Evolutionary conservation across 768 basidiomycete species (phyloP), one percentile per base, ranked within the genome.

Genomic region (Mycena vulgaris): DNA sequence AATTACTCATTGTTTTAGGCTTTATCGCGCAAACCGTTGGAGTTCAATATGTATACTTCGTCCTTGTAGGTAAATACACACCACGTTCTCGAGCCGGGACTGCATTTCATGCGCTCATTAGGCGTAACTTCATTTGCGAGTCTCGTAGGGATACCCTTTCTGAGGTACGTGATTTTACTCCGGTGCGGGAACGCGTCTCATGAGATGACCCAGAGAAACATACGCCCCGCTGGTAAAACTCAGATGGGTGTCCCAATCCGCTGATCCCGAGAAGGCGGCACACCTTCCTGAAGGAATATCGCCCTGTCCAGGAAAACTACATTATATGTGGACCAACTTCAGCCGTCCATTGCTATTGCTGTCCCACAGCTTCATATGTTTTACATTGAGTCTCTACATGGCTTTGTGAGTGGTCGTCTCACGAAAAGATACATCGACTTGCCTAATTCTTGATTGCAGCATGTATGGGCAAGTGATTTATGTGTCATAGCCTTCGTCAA

Each of bases 171-270:
- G 0, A 5, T 28, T 31, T 5, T 8, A 39, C 23, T 9, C 35
- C 23, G 14, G 27, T 39, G 8, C 5, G 13, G n/a, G n/a, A 6
- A 19, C 14, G 13, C 11, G 7, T 23, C 33, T 21, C 25, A 25
- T 16, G 31, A 39, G 19, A 23, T 51, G 13, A 56, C 10, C 31
- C 28, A 71, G 82, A 33, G 94, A 95, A 79, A 94, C 94, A 0
- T 95, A 94, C 75, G 90, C 86, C 0, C 94, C 94, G 1, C 82
- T 93, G 40, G 85, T 95, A 42, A 89, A 89, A 17, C 74, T 84
- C 31, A 85, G 87, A 27, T 80, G 80, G n/a, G 84, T 83, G 3
- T 77, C 78, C 55, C 75, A 75, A 25, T 66, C 79, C 9, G 77
- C 62, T 4, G 88, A 91, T 75, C 81, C 79, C 0, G 90, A 91